Evolutionary conservation across 768 basidiomycete genomes (phyloP), one percentile per base, ranked within the genome.

Genomic region (Trametopsis cervina): DNA sequence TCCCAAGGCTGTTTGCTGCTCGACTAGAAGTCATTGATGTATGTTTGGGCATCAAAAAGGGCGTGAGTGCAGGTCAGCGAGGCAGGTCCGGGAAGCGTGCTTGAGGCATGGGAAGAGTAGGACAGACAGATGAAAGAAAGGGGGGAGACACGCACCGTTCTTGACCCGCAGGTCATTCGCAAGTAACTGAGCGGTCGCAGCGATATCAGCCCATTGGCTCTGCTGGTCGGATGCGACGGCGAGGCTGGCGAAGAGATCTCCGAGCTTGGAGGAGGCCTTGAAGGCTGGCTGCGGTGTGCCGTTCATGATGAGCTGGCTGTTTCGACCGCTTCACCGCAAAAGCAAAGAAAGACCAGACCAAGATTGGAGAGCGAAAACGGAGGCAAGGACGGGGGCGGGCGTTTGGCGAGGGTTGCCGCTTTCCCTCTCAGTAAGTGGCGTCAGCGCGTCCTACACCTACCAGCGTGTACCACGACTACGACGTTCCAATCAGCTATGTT

Each of bases 1-100:
- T 46, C 89, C 89, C 23, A 91, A 72, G 43, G 71, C 60, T 10
- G 84, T 77, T 63, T 86, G 88, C 53, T 80, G 76, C 60, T 89
- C 86, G 54, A 76, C 85, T 85, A 61, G n/a, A n/a, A n/a, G n/a
- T 42, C 48, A 44, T 17, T 24, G 13, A 46, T 52, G 44, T 55
- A 53, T 48, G 49, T 54, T 53, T 54, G n/a, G 20, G 52, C 40
- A 43, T 17, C 18, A 26, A 51, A 54, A 15, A 44, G n/a, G 41
- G 53, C 50, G 42, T 24, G 42, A n/a, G n/a, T 27, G 48, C 49
- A 27, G 10, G 33, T 35, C 10, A 17, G 33, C 33, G 33, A 29
- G 41, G 18, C 20, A 22, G 20, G 41, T 23, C 21, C 20, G 35
- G 35, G n/a, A 24, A 24, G 36, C n/a, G 45, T 15, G 20, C 20